These are phyloP conservation scores for Blepharisma stoltei DNA, from an alignment of 73 alveolate species.

Conservation along the genomic window DNA sequence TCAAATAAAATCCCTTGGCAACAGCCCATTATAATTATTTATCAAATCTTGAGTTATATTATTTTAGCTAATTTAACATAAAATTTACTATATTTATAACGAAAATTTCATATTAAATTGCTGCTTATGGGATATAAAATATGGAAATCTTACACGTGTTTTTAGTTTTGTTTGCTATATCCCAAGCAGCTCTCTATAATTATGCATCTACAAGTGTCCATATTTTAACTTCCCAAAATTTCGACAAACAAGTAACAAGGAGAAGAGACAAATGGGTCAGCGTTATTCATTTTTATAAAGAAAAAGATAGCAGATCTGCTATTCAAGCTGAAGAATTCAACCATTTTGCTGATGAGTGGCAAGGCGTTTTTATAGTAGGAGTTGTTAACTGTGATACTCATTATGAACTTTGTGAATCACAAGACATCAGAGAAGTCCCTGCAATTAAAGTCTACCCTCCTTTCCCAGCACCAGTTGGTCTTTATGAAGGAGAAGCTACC, in stretches of 20 bases:
- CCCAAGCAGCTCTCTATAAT: background rate
- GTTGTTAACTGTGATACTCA: conserved; percentile 89
- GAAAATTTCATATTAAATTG: too few species aligned
- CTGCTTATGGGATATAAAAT: too few species aligned
- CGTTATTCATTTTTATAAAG: conserved; percentile 49
- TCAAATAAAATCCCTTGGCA: background rate
- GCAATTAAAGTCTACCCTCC: conserved; percentile 93
- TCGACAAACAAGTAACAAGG: conserved; percentile 47
- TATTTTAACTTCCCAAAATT: conserved; percentile 39
- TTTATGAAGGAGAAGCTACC: conserved; percentile 67
- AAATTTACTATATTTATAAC: too few species aligned
- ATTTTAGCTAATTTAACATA: too few species aligned
- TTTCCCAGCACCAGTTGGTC: conserved; percentile 90
- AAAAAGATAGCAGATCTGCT: conserved; percentile 39
- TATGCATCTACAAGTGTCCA: conserved; percentile 36
- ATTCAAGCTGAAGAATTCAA: conserved; percentile 60
- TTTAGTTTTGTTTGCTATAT: background rate
- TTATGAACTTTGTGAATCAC: conserved; percentile 78
- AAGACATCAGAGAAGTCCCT: conserved; percentile 80
- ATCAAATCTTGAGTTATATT: too few species aligned
- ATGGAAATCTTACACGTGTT: conserved; percentile 30
- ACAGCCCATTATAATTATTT: background rate
- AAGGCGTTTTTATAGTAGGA: conserved; percentile 90
- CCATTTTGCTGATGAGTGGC: conserved; percentile 85
- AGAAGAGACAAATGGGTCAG: conserved; percentile 48